These are phyloP conservation scores for Brassica hybrid DNA, from an alignment of 441 rosid species.

Conservation along the genomic window DNA sequence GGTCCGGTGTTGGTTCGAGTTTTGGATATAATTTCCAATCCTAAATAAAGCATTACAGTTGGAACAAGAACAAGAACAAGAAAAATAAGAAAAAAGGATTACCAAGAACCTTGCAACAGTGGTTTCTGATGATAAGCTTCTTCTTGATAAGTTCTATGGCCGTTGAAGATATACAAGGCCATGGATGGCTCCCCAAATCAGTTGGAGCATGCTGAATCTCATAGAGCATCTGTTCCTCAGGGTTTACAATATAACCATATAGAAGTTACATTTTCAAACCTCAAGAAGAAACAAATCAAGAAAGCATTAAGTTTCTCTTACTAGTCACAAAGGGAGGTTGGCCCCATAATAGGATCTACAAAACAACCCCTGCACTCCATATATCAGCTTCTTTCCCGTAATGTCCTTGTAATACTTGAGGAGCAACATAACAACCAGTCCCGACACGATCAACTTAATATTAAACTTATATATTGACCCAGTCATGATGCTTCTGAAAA, in stretches of 20 bases:
- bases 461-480: too few species aligned
- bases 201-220: slow-evolving; percentile 68
- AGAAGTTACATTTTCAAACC: background rate
- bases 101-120: too few species aligned
- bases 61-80: too few species aligned
- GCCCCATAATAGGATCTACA: slow-evolving; percentile 86
- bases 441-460: too few species aligned
- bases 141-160: slow-evolving; percentile 79
- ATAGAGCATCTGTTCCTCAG: slow-evolving; percentile 78
- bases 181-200: slow-evolving; percentile 77
- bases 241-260: slow-evolving; percentile 56
- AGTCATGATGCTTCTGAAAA: too few species aligned
- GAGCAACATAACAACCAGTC: too few species aligned
- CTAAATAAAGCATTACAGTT: too few species aligned
- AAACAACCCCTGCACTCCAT: slow-evolving; percentile 92
- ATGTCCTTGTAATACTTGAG: too few species aligned
- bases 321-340: slow-evolving; percentile 95
- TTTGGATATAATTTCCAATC: too few species aligned
- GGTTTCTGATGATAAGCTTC: slow-evolving; percentile 57
- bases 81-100: too few species aligned
- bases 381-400: slow-evolving; percentile 93
- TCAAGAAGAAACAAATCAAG: slow-evolving; percentile 10
- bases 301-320: slow-evolving; percentile 41
- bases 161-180: slow-evolving; percentile 79
- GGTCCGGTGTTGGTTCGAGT: too few species aligned